Evolutionary conservation across 192 early-diverging fungal genomes (phyloP).

Genomic region (Coemansia sp.): DNA sequence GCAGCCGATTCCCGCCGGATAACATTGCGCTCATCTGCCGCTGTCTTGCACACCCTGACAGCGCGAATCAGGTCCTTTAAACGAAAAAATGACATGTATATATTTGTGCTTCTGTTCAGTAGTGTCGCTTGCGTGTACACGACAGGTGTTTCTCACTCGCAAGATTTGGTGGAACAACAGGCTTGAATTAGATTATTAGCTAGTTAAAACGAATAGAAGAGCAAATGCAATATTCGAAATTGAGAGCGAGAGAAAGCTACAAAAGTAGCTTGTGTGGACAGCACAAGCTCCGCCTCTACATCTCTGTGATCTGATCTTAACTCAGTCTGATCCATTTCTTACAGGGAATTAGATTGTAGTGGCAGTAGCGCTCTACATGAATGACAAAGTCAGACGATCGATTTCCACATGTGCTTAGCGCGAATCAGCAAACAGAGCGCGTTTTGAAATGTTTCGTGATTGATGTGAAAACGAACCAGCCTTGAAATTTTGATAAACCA

Average conservation of each 20-base stretch:
- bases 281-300: no score
- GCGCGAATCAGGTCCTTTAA: conserved; percentile 91
- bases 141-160: neutral
- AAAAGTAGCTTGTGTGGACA: no score
- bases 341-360: no score
- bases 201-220: neutral
- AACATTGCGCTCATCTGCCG: conserved; percentile 96
- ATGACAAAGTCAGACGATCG: no score
- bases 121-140: neutral
- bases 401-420: no score
- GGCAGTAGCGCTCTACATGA: no score
- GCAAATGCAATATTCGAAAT: no score
- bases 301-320: no score
- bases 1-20: conserved; percentile 94
- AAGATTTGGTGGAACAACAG: neutral
- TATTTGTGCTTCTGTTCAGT: neutral
- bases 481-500: neutral
- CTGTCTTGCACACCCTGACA: conserved; percentile 96
- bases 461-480: neutral
- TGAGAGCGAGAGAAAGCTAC: no score
- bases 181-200: neutral
- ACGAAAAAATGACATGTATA: conserved; percentile 55
- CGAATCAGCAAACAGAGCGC: neutral
- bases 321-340: no score
- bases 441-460: neutral